Base-by-base conservation (phyloP, 345 rosid species). In the Acer saccharum region DNA sequence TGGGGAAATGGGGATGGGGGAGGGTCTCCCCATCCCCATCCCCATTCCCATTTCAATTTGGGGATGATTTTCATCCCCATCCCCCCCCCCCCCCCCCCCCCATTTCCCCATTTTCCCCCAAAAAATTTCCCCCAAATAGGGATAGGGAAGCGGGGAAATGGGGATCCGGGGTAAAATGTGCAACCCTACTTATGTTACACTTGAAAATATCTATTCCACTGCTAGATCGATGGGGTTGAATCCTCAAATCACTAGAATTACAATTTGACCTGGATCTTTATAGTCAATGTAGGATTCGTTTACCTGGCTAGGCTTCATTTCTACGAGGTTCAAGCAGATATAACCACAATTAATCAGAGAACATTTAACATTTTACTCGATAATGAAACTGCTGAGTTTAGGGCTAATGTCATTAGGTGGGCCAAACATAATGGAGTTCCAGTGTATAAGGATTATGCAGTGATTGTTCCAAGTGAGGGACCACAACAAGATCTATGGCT, bases 221-320 rank as follows among this genome's bases (percentile, higher is more conserved):
- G 92, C 97, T 0, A 87, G 98, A 83, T 78, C 98, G 0, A 94
- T 94, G 98, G 98, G 99, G 73, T 92, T 91, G 0, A 43, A 68
- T 13, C 8, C 83, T 60, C n/a, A 29, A 0, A 17, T 96, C 78
- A 90, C 68, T 0, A 52, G 76, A 88, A 91, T 68, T 96, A 73
- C 85, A 90, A 96, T 58, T 85, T 96, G 76, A 87, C 98, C 16
- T 96, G 98, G 99, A 57, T 92, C 70, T 90, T 96, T 77, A 83
- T 90, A 29, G 81, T 96, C 21, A 98, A 96, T 77, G 77, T 95
- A 2, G 92, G 93, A 12, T 94, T 96, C 78, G 41, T 6, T 63
- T 94, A 92, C 88, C 88, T 96, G 74, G 87, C 92, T n/a, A 91
- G 99, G 89, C 94, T 96, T 21, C 98, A 96, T 79, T 92, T 92